These are phyloP conservation scores for Stagonosporopsis chrysanthemi DNA, from an alignment of 2,329 filamentous ascomycete genomes.

Conservation along the genomic window DNA sequence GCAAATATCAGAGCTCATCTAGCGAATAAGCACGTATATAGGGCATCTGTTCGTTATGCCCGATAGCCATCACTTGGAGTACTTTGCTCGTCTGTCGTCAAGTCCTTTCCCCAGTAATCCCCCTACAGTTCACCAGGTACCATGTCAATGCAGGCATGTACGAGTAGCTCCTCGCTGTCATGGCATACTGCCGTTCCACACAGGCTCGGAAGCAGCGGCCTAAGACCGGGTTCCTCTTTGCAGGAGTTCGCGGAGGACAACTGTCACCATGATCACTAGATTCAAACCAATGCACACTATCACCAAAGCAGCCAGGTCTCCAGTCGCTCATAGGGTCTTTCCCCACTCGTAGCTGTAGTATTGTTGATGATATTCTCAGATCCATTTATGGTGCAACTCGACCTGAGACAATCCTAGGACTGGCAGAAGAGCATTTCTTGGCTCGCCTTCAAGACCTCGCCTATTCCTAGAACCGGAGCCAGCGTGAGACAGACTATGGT, in stretches of 20 bases:
- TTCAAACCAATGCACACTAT: not conserved
- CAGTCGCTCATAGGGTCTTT: too few species aligned
- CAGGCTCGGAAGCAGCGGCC: not conserved
- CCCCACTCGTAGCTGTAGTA: not conserved
- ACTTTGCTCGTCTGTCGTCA: not conserved
- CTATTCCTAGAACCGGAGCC: constrained; percentile 24
- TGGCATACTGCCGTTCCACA: not conserved
- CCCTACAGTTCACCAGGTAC: not conserved
- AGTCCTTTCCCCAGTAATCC: not conserved
- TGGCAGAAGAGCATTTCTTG: constrained; percentile 28
- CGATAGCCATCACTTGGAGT: not conserved
- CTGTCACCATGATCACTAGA: not conserved
- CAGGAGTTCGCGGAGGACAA: not conserved
- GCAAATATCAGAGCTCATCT: not conserved
- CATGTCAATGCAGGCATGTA: not conserved
- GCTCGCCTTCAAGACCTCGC: constrained; percentile 17
- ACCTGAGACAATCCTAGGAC: constrained; percentile 27
- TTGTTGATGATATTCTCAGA: constrained; percentile 12
- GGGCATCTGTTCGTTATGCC: not conserved
- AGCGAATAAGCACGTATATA: not conserved
- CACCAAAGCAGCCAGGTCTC: not conserved
- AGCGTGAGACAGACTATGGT: constrained; percentile 21
- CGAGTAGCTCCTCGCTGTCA: not conserved
- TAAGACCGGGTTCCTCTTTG: not conserved
- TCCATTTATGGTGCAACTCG: constrained; percentile 23